phyloP scores from a whole-genome alignment of 2,329 filamentous ascomycete genomes.

The Penicillium brasilianum region DNA sequence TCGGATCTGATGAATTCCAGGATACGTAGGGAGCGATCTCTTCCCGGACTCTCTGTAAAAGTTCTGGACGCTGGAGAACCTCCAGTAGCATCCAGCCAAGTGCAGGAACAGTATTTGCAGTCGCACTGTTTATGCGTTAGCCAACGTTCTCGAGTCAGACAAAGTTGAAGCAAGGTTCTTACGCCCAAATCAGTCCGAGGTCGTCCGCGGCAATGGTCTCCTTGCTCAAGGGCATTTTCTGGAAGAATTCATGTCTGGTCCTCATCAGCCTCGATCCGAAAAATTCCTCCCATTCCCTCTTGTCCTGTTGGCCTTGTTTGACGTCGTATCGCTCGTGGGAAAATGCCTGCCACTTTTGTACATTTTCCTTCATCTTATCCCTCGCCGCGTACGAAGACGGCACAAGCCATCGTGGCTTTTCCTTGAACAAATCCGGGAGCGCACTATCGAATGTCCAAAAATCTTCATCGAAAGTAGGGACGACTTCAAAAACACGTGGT shows the following conservation, averaged over 20 bases:
- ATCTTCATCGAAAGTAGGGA: conserved; percentile 1
- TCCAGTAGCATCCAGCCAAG: conserved; percentile 52
- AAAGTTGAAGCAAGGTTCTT: conserved; percentile 1
- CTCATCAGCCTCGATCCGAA: conserved; percentile 27
- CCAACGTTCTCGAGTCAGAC: background rate
- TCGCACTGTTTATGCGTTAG: conserved; percentile 30
- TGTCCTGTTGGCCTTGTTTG: conserved; percentile 7
- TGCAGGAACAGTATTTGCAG: conserved; percentile 47
- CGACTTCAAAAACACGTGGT: background rate
- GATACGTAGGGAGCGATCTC: background rate
- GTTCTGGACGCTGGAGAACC: conserved; percentile 46
- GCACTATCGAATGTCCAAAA: conserved; percentile 13
- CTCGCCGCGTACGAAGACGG: conserved; percentile 14
- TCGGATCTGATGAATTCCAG: background rate
- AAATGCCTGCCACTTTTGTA: background rate
- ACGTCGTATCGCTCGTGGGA: background rate
- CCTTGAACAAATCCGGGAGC: conserved; percentile 25
- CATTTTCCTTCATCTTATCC: conserved; percentile 10
- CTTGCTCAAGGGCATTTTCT: conserved; percentile 21
- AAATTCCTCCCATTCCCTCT: conserved; percentile 26
- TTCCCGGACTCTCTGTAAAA: conserved; percentile 42
- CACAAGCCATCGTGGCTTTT: conserved; percentile 24
- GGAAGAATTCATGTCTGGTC: conserved; percentile 24
- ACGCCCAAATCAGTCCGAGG: conserved; percentile 42
- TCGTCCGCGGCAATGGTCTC: conserved; percentile 33